Base-by-base conservation (phyloP, 192 early-diverging fungal species). In the Phycomyces blakesleeanus region DNA sequence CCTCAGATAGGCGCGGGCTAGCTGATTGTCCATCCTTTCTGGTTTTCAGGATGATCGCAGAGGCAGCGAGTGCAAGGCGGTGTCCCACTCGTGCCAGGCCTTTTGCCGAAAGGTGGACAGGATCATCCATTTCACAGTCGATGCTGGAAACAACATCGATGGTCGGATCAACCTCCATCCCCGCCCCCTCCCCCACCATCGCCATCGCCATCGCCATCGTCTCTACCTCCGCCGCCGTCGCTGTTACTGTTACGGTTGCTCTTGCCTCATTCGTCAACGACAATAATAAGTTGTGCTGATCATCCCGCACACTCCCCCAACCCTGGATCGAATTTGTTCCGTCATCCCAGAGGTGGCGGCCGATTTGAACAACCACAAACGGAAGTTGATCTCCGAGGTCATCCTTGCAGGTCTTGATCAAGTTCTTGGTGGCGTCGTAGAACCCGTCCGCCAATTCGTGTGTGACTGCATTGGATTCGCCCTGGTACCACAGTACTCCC, bases 401-500 rank as follows among this genome's bases (percentile, higher is more conserved):
- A 0, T 7, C 0, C 18, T 61, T 61, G 25, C 49, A 20, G 0
- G 18, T 37, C 14, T 70, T 37, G 7, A 70, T 38, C 41, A 63
- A 60, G 8, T 37, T 8, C 0, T 49, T 10, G 26, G 64, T 55
- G 1, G 54, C 25, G 4, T 51, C 47, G 0, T 41, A 25, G 22
- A 59, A 70, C 1, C 14, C 16, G 2, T 58, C 38, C 3, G 68
- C 49, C 24, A 20, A 55, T 26, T 22, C 8, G 2, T 22, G 24
- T 0, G 20, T 21, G 18, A 50, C 47, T 20, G 73, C 50, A 52
- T 75, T 68, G 2, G 73, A 66, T 55, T 75, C 73, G 2, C 73
- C 73, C 37, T 75, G 73, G 9, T 66, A 69, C 73, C 73, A 75
- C 1, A 75, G 55, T 22, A 75, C 49, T 12, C 73, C 73, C 20